A percentile compares a stretch with the other conserved stretches of the same genome.
Evolutionary conservation across 148 eudicot genomes (phyloP).

Genomic region (Rheum nobile): DNA sequence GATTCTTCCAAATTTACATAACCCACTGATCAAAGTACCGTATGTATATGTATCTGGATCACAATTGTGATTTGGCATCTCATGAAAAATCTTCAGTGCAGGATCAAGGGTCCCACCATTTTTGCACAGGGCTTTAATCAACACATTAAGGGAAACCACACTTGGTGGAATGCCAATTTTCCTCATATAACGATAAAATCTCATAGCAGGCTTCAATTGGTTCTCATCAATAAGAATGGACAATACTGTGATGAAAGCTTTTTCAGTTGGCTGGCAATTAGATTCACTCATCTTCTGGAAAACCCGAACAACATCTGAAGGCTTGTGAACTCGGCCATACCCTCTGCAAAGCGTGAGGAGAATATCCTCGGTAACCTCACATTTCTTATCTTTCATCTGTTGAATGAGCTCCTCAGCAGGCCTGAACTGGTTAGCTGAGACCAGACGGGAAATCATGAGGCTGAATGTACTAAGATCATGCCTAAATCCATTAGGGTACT

Average conservation of each 20-base stretch:
- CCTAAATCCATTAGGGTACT: slow-evolving; percentile 63
- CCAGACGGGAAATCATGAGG: slow-evolving; percentile 55
- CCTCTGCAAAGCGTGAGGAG: slow-evolving; percentile 64
- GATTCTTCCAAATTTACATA: slow-evolving; percentile 54
- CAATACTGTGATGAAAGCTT: slow-evolving; percentile 60
- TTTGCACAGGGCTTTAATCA: slow-evolving; percentile 85
- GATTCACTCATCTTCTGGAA: slow-evolving; percentile 60
- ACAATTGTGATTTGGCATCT: slow-evolving; percentile 73
- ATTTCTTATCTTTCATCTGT: slow-evolving; percentile 74
- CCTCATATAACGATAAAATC: slow-evolving; percentile 72
- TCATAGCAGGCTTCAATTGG: slow-evolving; percentile 55
- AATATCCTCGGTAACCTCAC: slow-evolving; percentile 43
- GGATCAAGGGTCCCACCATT: slow-evolving; percentile 57
- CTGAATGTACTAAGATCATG: slow-evolving; percentile 66
- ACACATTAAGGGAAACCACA: slow-evolving; percentile 69
- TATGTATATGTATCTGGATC: slow-evolving; percentile 79
- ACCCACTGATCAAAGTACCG: slow-evolving; percentile 81
- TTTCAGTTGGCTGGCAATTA: slow-evolving; percentile 42
- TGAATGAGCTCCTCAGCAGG: slow-evolving; percentile 67
- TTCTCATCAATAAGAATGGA: slow-evolving; percentile 74
- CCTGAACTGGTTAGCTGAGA: slow-evolving; percentile 58
- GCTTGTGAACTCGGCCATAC: slow-evolving; percentile 85
- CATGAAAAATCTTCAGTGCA: slow-evolving; percentile 55
- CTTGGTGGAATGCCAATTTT: slow-evolving; percentile 49
- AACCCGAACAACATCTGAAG: slow-evolving; percentile 59